These are phyloP conservation scores for Ilyonectria mors-panacis DNA, from an alignment of 2,329 filamentous ascomycete genomes.

Conservation along the genomic window DNA sequence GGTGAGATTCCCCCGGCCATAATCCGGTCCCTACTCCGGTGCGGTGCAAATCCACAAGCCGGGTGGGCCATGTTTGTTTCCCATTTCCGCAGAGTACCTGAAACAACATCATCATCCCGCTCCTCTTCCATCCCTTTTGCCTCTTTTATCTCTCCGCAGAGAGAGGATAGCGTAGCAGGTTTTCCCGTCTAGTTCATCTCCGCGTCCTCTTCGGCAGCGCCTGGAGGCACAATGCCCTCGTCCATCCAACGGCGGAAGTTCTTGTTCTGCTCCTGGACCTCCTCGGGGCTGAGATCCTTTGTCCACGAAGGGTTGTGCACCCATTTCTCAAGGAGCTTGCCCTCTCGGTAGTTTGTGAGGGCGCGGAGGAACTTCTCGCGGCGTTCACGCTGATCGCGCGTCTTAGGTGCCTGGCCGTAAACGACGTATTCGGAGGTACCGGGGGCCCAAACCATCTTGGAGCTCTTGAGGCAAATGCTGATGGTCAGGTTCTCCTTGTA, in stretches of 20 bases:
- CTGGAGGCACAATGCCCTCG: slow-evolving; percentile 60
- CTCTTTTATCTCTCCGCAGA: not conserved
- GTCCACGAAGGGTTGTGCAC: slow-evolving; percentile 87
- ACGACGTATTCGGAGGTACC: slow-evolving; percentile 79
- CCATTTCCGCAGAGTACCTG: slow-evolving; percentile 21
- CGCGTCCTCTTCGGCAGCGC: slow-evolving; percentile 51
- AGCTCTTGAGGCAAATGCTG: slow-evolving; percentile 83
- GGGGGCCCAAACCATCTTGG: slow-evolving; percentile 83
- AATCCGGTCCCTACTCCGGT: slow-evolving; percentile 22
- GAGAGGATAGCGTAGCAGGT: not conserved
- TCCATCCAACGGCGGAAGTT: slow-evolving; percentile 70
- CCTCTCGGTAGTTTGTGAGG: slow-evolving; percentile 74
- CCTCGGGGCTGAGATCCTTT: slow-evolving; percentile 83
- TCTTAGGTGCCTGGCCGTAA: slow-evolving; percentile 78
- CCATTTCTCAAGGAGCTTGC: slow-evolving; percentile 83
- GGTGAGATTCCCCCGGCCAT: slow-evolving; percentile 37
- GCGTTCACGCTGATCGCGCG: slow-evolving; percentile 73
- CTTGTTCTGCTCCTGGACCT: slow-evolving; percentile 82
- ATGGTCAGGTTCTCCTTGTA: slow-evolving; percentile 79
- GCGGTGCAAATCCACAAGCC: slow-evolving; percentile 8
- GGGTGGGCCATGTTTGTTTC: slow-evolving; percentile 24
- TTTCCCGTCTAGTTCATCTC: slow-evolving; percentile 50
- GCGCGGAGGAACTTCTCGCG: slow-evolving; percentile 67
- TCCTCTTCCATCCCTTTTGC: slow-evolving; percentile 13
- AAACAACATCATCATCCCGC: slow-evolving; percentile 27